Evolutionary conservation across 2,329 filamentous ascomycete genomes (phyloP), one percentile per base, ranked within the genome.

Genomic region (Aureobasidium sp.): DNA sequence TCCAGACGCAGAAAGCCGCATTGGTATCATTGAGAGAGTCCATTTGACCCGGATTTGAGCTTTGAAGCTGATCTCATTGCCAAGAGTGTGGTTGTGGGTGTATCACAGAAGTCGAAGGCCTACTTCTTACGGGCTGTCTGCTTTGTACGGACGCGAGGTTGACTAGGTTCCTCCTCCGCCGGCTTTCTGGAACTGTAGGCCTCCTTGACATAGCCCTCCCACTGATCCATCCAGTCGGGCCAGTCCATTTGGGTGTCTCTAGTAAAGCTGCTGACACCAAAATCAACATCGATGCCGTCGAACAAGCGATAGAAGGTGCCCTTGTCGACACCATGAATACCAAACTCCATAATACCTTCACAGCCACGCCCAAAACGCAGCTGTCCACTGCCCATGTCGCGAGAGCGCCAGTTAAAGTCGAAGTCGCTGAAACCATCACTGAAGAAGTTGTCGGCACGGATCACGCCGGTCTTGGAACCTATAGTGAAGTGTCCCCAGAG

Each of bases 401-500:
- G 64, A 17, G 73, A 67, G 11, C 73, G 72, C 72, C 72, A 75
- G 8, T 68, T 68, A 35, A 69, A 68, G 0, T 52, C 52, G 4
- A 33, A 60, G 11, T 54, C 53, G n/a, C 63, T 27, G 11, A 19
- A 11, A 65, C 68, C 6, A 60, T 66, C 14, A 64, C 66, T 31
- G 67, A 63, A 60, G 37, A 67, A 58, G 19, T 74, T 56, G 7
- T 71, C 61, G 35, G 81, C 70, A 37, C 71, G 70, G n/a, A 82
- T 67, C 3, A 82, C 67, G 1, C 79, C 78, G 42, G 70, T 62
- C 40, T 78, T 70, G 8, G 75, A 60, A 0, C 75, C 76, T 5
- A 80, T 70, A 47, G 77, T 70, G 64, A 82, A 82, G 0, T 65
- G 68, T 0, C 76, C 79, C 79, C 80, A 82, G 8, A 81, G 73